These are phyloP conservation scores for Straminergon stramineum DNA, from an alignment of 225 moss, liverwort and hornwort genomes.

Conservation along the genomic window DNA sequence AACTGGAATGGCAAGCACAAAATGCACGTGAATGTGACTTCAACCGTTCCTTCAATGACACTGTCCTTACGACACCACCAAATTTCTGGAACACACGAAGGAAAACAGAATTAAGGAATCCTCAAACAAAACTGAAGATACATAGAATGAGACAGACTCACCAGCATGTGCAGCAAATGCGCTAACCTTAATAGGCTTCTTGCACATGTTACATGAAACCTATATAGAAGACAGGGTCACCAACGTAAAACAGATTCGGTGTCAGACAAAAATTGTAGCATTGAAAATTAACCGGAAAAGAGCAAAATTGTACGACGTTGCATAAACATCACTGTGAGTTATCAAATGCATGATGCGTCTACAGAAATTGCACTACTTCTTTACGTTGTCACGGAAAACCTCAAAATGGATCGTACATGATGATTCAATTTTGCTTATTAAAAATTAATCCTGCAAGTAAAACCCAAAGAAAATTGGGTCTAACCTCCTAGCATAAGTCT, in stretches of 20 bases:
- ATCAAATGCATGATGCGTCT: not conserved
- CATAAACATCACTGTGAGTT: not conserved
- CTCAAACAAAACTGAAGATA: not conserved
- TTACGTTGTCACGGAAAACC: not conserved
- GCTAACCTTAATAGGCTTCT: constrained; percentile 88
- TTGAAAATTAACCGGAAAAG: not conserved
- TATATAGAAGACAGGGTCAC: constrained; percentile 1
- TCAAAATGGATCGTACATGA: not conserved
- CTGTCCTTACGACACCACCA: not conserved
- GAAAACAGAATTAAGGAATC: not conserved
- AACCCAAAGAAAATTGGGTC: not conserved
- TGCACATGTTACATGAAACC: constrained; percentile 95
- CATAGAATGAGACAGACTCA: not conserved
- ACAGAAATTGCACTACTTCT: not conserved
- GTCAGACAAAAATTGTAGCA: not conserved
- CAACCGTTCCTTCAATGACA: not conserved
- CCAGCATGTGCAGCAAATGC: constrained; percentile 89
- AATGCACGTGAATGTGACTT: not conserved
- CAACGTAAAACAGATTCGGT: not conserved
- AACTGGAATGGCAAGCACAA: not conserved
- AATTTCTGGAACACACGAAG: not conserved
- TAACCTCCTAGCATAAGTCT: not conserved
- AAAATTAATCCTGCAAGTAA: not conserved
- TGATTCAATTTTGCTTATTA: not conserved
- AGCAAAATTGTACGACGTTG: not conserved